Evolutionary conservation across 2,329 filamentous ascomycete genomes (phyloP), one percentile per base, ranked within the genome.

Genomic region (Uncinocarpus reesii): DNA sequence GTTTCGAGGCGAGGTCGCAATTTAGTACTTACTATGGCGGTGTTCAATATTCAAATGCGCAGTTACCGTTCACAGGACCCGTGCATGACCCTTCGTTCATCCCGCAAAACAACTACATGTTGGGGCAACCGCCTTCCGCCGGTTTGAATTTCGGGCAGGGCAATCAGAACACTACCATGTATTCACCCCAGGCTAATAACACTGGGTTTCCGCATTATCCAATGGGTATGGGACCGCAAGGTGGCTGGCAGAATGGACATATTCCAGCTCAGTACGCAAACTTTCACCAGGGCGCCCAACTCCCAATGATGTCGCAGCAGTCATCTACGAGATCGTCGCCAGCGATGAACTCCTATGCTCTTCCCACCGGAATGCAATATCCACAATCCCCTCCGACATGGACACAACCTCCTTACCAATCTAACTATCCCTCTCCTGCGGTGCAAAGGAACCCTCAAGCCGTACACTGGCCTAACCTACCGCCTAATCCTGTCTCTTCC

Each of bases 1-100:
- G 73, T 40, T 83, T 83, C 72, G 85, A 78, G 69, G 80, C 65
- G 73, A 85, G 76, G 60, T 81, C 65, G 62, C 69, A 72, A 49
- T 74, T 70, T 58, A 71, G 70, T 52, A 64, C 65, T 18, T 73
- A 70, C 50, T 73, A 72, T 52, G 64, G 65, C 11, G 63, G 67
- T 3, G 60, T 66, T 57, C 60, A 60, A 32, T 69, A 67, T 53
- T 49, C 56, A 47, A 61, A 60, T 47, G 57, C 61, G 13, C 50
- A 62, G 38, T 46, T 58, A 32, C 21, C 54, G 42, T 64, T 62
- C 53, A 60, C 59, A 51, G 52, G 55, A 36, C 42, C 56, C 47
- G 55, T 61, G 49, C 57, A 58, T 40, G 63, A 68, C 49, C 55
- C 56, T 15, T 56, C 62, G 7, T 58, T 60, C 40, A 38, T 57